phyloP scores from a whole-genome alignment of 2,329 filamentous ascomycete species.

The Aspergillus sp. region DNA sequence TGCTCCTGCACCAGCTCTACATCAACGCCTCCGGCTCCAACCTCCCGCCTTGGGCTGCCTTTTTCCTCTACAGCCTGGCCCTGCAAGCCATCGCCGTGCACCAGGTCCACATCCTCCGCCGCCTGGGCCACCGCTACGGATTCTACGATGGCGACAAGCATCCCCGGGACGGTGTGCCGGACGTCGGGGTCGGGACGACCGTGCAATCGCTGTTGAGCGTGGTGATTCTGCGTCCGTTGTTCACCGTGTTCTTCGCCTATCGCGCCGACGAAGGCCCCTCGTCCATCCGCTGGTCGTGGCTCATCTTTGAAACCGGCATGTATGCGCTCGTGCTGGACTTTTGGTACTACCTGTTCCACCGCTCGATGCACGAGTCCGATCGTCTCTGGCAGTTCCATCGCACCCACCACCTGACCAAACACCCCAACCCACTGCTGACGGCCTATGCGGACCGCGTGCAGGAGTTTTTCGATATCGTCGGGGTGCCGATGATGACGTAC shows the following conservation, averaged over 20 bases:
- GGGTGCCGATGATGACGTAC: constrained; percentile 42
- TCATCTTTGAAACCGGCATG: constrained; percentile 39
- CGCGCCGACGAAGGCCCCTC: constrained; percentile 19
- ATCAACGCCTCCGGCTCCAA: constrained; percentile 27
- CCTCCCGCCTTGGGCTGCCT: constrained; percentile 27
- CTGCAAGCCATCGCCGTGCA: constrained; percentile 43
- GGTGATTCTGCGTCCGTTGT: constrained; percentile 29
- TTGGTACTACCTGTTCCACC: constrained; percentile 43
- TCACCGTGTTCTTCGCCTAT: constrained; percentile 34
- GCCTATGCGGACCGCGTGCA: constrained; percentile 45
- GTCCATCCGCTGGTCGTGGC: constrained; percentile 33
- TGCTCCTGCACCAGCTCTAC: constrained; percentile 40
- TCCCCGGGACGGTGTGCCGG: constrained; percentile 45
- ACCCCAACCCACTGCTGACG: constrained; percentile 44
- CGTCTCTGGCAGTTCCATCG: constrained; percentile 46
- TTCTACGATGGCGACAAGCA: constrained; percentile 48
- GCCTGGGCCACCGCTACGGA: constrained; percentile 38
- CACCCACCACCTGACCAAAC: constrained; percentile 48
- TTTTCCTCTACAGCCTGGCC: constrained; percentile 37
- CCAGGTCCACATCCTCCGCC: constrained; percentile 38
- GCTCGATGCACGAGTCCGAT: constrained; percentile 43
- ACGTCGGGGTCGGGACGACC: constrained; percentile 37
- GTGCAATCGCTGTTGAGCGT: constrained; percentile 33
- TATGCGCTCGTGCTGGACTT: constrained; percentile 47
- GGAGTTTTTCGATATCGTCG: constrained; percentile 44